phyloP scores from a whole-genome alignment of 2,329 filamentous ascomycete species.

The Ophiostoma perfectum region DNA sequence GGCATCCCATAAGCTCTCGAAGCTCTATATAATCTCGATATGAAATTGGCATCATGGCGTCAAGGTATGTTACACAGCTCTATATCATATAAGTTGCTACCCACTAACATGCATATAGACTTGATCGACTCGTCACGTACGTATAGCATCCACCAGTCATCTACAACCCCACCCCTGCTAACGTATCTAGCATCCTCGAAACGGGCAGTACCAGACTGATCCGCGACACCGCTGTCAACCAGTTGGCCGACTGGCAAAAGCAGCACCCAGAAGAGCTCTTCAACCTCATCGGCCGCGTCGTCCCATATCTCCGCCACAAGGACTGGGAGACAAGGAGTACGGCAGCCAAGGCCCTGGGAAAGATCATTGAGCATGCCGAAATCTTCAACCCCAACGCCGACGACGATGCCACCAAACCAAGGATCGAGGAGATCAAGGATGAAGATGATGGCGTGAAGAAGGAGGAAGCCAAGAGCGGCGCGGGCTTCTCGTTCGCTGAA shows the following conservation, averaged over 20 bases:
- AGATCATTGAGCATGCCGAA: constrained; percentile 85
- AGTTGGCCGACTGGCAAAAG: constrained; percentile 96
- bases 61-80: constrained; percentile 40
- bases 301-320: constrained; percentile 92
- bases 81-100: neutral
- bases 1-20: constrained; percentile 23
- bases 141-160: constrained; percentile 36
- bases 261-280: constrained; percentile 96
- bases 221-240: constrained; percentile 92
- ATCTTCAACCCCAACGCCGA: constrained; percentile 81
- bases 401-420: constrained; percentile 54
- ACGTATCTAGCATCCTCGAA: constrained; percentile 60
- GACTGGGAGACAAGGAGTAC: constrained; percentile 96
- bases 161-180: neutral
- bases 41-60: constrained; percentile 48
- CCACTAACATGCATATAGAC: constrained; percentile 47
- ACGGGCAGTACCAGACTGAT: constrained; percentile 95
- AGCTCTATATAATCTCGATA: constrained; percentile 28
- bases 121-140: constrained; percentile 83
- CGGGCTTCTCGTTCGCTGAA: constrained; percentile 42
- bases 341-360: constrained; percentile 87
- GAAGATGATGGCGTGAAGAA: constrained; percentile 46
- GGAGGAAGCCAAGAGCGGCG: constrained; percentile 25
- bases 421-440: constrained; percentile 26
- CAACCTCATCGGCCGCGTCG: constrained; percentile 84